Evolutionary conservation across 176 grass and related monocot genomes (phyloP), one percentile per base, ranked within the genome.

Genomic region (Tillandsia fasciculata): DNA sequence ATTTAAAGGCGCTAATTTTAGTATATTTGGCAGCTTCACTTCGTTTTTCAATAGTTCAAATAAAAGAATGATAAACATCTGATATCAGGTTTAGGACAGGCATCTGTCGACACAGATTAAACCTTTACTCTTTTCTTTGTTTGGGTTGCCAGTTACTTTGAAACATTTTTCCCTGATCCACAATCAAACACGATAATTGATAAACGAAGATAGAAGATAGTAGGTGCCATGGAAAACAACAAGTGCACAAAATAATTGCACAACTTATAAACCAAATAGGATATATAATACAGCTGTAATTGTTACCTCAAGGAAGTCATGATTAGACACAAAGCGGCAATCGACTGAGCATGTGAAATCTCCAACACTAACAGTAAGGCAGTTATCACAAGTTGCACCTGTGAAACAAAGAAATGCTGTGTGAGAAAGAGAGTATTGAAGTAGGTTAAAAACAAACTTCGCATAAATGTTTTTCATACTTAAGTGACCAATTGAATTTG

Each of bases 241-340:
- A 56, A 42, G 53, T 14, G 53, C 10, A 56, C 15, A 42, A 14
- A 56, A 56, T 53, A 24, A 24, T 24, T 24, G 24, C 24, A 24
- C 24, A 24, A 24, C 24, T 24, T 1, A 24, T 1, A 11, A 53
- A 53, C 14, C 52, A 53, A 14, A 11, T 2, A 12, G 11, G 52
- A 53, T 56, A 53, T 53, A 56, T n/a, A 56, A 56, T 56, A 59
- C 54, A 48, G 13, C 14, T 54, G 22, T 11, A 47, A 48, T 64
- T 49, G 3, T 86, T 92, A 97, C 93, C 93, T 92, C 82, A 42
- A 85, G 77, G 72, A 87, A 97, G 50, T 87, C 93, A 71, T 92
- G 82, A 61, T 97, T 92, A 61, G 93, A 97, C 74, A 92, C 90
- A 81, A 88, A 85, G 64, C 87, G 80, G 64, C 70, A 77, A 79